Base-by-base conservation (phyloP, 371 early-diverging fungal species). In the Mitosporidium daphniae region DNA sequence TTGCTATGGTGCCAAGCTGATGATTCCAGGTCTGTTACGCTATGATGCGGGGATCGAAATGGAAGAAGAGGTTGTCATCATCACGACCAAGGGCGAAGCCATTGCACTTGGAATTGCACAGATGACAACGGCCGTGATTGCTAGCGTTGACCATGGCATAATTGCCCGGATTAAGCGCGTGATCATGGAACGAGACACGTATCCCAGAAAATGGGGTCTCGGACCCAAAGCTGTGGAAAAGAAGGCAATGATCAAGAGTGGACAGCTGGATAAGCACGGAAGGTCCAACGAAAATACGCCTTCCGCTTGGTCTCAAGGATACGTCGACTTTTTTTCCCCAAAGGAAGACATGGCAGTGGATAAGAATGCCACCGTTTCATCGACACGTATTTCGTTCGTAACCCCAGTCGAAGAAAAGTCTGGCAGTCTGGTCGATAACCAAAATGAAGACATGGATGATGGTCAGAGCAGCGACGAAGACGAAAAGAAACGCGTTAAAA, bases 61-160 rank as follows among this genome's bases (percentile, higher is more conserved):
- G 34, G 55, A 68, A 35, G 77, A 77, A 37, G 75, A 80, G 43
- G 61, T 93, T 31, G 86, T 97, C 11, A 46, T 97, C 34, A 89
- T 97, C 63, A 82, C 94, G 20, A 84, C 94, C 31, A 97, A 97
- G 60, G 98, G 98, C 37, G 98, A 97, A 45, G 98, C 98, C 16
- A 72, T 97, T 36, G 94, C 93, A 17, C 50, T 97, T 6, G 91
- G 61, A 22, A 69, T 72, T 34, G 82, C 94, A 12, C 60, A 69
- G 43, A 89, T 94, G 72, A 67, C 72, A 16, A 77, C 86, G 5
- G 61, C 80, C 13, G 82, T 82, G 32, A 77, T 97, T 71, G 70
- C 63, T 14, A 61, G 75, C 4, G 63, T 66, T 48, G 56, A 60
- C 29, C 75, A 75, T 42, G 91, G 91, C 23, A 71, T 86, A 13